Evolutionary conservation across 192 early-diverging fungal genomes (phyloP).

Genomic region (Chytriomyces sp.): DNA sequence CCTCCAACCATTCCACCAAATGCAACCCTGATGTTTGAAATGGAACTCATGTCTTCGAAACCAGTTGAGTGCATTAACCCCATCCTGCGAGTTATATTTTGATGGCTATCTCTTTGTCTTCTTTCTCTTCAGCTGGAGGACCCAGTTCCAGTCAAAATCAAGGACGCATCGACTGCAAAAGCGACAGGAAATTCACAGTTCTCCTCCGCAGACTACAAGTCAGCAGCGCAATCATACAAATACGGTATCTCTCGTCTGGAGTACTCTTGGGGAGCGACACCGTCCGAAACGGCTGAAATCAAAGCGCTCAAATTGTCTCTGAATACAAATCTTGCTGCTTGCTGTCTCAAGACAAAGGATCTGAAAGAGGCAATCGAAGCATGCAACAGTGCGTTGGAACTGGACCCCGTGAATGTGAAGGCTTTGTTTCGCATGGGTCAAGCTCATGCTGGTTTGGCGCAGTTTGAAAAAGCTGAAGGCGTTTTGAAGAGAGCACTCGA

Average conservation of each 20-base stretch:
- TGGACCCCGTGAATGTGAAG: conserved; percentile 33
- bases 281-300: conserved; percentile 27
- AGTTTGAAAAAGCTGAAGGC: conserved; percentile 22
- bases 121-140: conserved; percentile 29
- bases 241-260: conserved; percentile 30
- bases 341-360: conserved; percentile 34
- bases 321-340: conserved; percentile 41
- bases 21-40: conserved; percentile 67
- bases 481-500: conserved; percentile 23
- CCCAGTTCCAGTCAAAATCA: conserved; percentile 32
- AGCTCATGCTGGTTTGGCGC: conserved; percentile 17
- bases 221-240: conserved; percentile 22
- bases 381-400: conserved; percentile 33
- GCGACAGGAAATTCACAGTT: conserved; percentile 35
- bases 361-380: conserved; percentile 28
- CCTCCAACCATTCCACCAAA: conserved; percentile 66
- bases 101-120: background rate
- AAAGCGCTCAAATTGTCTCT: conserved; percentile 27
- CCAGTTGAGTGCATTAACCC: conserved; percentile 26
- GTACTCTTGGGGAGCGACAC: conserved; percentile 40
- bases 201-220: conserved; percentile 7
- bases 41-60: conserved; percentile 44
- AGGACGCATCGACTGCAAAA: conserved; percentile 26
- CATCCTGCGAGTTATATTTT: background rate
- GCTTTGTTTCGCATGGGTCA: conserved; percentile 32